phyloP scores from a whole-genome alignment of 2,329 filamentous ascomycete species.

The Diaporthe vaccinii region DNA sequence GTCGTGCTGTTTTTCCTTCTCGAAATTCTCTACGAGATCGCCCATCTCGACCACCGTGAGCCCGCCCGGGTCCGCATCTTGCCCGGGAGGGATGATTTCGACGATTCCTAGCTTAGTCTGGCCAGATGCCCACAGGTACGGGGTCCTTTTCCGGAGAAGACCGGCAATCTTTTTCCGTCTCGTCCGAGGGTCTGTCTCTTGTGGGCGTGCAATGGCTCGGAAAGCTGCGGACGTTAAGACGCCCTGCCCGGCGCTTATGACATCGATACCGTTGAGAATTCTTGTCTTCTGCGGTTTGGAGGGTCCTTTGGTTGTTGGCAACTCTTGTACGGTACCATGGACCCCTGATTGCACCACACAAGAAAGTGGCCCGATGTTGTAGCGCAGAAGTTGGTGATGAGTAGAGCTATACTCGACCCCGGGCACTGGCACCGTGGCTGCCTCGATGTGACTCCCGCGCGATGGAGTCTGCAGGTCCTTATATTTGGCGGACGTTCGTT shows the following conservation, averaged over 20 bases:
- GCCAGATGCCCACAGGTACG: background rate
- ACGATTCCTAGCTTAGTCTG: background rate
- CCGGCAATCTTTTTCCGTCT: accelerated
- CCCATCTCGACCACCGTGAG: background rate
- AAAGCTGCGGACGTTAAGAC: background rate
- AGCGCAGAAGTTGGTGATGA: background rate
- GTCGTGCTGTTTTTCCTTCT: background rate
- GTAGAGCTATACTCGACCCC: background rate
- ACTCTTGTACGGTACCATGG: background rate
- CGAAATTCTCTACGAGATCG: background rate
- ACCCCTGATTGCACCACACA: background rate
- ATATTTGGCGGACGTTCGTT: background rate
- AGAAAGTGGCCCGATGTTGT: background rate
- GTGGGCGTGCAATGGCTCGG: background rate
- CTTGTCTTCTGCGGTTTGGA: too few species aligned
- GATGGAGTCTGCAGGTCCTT: too few species aligned
- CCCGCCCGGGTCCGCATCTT: too few species aligned
- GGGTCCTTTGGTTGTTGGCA: background rate
- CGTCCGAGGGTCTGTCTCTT: background rate
- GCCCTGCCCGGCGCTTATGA: background rate
- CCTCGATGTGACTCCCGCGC: background rate
- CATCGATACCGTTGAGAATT: background rate
- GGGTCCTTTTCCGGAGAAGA: background rate
- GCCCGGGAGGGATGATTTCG: background rate
- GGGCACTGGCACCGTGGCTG: background rate